Percentiles rank a stretch among this genome's conserved stretches.
Evolutionary conservation across 305 asterid species (phyloP).

Genomic region (Solanum hybrid): DNA sequence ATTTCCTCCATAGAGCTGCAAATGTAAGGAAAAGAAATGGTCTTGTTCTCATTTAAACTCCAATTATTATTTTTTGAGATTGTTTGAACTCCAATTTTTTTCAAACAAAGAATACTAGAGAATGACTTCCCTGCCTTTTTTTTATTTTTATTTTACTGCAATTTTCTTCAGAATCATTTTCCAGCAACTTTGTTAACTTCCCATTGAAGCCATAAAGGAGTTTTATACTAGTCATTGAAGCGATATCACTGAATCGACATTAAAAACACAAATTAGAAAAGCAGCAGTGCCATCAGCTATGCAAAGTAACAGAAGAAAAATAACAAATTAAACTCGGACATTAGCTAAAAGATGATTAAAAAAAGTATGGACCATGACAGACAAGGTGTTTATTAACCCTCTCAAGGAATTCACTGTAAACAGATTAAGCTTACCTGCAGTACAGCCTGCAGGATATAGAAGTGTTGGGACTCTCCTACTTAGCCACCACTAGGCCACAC

Average conservation of each 20-base stretch:
- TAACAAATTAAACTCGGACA: background rate
- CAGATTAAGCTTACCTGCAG: background rate
- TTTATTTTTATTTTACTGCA: background rate
- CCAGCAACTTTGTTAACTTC: background rate
- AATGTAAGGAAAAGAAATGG: background rate
- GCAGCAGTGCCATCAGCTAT: background rate
- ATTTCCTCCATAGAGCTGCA: background rate
- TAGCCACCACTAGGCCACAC: background rate
- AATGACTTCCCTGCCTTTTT: background rate
- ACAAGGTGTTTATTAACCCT: background rate
- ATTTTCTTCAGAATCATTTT: background rate
- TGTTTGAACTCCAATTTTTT: background rate
- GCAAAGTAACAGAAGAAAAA: background rate
- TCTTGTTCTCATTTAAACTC: background rate
- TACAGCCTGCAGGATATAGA: background rate
- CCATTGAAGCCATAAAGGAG: background rate
- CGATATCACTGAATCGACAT: background rate
- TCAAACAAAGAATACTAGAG: background rate
- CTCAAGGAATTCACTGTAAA: background rate
- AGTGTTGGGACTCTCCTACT: background rate
- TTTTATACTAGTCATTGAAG: background rate
- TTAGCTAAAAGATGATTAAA: background rate
- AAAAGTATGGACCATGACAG: background rate
- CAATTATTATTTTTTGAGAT: no score
- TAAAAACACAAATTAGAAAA: background rate